Conservation (phyloP, 352 stramenopile species). For the Globisporangium barbulae region DNA sequence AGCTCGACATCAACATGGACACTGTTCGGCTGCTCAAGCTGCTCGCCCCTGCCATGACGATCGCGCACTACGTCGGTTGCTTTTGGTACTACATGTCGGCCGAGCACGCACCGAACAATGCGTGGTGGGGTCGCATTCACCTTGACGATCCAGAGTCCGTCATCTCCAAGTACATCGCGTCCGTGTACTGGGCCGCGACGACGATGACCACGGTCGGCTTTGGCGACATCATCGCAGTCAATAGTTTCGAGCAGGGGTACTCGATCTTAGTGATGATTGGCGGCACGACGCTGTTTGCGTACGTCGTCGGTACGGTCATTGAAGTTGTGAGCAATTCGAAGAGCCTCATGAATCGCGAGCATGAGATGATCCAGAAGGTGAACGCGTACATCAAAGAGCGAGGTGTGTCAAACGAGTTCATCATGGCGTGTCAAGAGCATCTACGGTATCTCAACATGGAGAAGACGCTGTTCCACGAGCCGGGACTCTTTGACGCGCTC, state of each 20-base stretch:
- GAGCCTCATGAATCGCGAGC: conserved; percentile 68
- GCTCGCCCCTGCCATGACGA: conserved; percentile 60
- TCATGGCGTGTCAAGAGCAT: conserved; percentile 68
- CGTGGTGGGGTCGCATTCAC: conserved; percentile 54
- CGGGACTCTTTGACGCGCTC: conserved; percentile 57
- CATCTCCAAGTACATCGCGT: conserved; percentile 74
- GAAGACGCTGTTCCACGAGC: conserved; percentile 69
- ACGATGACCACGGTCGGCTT: conserved; percentile 88
- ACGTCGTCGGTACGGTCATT: conserved; percentile 79
- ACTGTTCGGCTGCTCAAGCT: conserved; percentile 74
- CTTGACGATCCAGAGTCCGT: conserved; percentile 56
- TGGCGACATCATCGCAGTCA: conserved; percentile 77
- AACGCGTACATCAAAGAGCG: conserved; percentile 83
- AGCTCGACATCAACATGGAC: conserved; percentile 75
- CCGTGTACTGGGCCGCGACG: conserved; percentile 82
- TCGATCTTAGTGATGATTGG: conserved; percentile 83
- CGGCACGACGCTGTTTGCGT: conserved; percentile 78
- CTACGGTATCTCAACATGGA: conserved; percentile 65
- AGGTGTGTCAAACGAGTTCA: conserved; percentile 65
- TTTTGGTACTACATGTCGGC: conserved; percentile 84
- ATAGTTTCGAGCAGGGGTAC: conserved; percentile 65
- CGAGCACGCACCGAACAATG: conserved; percentile 30
- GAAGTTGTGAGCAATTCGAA: conserved; percentile 80
- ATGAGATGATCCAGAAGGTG: conserved; percentile 63
- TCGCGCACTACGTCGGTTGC: conserved; percentile 78